Evolutionary conservation across 1,284 basidiomycete genomes (phyloP).

Genomic region (Coniferiporia sulphurascens): DNA sequence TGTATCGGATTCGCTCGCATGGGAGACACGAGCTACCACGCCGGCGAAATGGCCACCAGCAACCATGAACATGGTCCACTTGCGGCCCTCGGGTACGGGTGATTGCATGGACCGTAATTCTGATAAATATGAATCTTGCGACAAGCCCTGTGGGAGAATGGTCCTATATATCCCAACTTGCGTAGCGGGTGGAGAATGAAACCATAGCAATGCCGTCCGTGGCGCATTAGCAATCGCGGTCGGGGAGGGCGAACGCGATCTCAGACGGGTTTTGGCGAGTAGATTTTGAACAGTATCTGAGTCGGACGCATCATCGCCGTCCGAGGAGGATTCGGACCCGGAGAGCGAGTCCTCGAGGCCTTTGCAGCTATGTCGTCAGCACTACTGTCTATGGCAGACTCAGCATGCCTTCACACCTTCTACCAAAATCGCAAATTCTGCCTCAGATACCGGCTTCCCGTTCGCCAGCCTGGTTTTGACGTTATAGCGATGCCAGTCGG

Average conservation of each 20-base stretch:
- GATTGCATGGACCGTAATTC: constrained; percentile 67
- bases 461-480: constrained; percentile 75
- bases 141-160: constrained; percentile 53
- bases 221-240: constrained; percentile 40
- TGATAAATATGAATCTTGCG: constrained; percentile 41
- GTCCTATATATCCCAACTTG: constrained; percentile 89
- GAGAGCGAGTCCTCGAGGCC: constrained; percentile 86
- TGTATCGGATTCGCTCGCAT: constrained; percentile 41
- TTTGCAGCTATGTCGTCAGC: constrained; percentile 29
- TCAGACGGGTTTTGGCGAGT: constrained; percentile 55
- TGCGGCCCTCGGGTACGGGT: constrained; percentile 57
- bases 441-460: constrained; percentile 57
- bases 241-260: constrained; percentile 44
- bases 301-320: constrained; percentile 45
- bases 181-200: constrained; percentile 76
- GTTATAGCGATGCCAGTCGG: constrained; percentile 98
- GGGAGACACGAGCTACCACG: constrained; percentile 72
- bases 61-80: constrained; percentile 93
- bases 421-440: constrained; percentile 70
- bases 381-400: neutral
- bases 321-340: constrained; percentile 75
- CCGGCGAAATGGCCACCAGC: constrained; percentile 98
- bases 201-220: constrained; percentile 83
- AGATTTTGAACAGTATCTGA: constrained; percentile 66
- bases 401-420: constrained; percentile 54